A percentile compares a stretch with the other conserved stretches of the same genome.
Conservation (phyloP, 2,329 filamentous ascomycete species). For the Scleromitrula shiraiana region DNA sequence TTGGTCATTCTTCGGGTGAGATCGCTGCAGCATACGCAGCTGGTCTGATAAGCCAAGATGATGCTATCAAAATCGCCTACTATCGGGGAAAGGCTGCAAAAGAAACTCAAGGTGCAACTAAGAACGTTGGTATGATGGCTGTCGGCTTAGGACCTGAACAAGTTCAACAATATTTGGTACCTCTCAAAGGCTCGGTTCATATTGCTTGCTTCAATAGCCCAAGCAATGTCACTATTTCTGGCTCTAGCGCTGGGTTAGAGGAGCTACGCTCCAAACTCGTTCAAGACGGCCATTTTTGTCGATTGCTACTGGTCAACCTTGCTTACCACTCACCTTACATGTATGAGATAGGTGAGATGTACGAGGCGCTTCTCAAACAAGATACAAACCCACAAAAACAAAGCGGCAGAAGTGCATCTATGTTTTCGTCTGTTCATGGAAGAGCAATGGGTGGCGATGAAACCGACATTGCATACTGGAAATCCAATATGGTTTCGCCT, state of each 20-base stretch:
- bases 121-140: slow-evolving; percentile 11
- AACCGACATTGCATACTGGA: slow-evolving; percentile 14
- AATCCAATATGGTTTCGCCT: slow-evolving; percentile 14
- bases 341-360: slow-evolving; percentile 2
- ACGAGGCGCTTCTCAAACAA: slow-evolving; percentile 1
- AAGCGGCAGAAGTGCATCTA: background rate
- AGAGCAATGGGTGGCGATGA: background rate
- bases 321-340: slow-evolving; percentile 26
- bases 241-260: slow-evolving; percentile 9
- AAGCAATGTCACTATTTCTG: slow-evolving; percentile 22
- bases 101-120: background rate
- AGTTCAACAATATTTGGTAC: slow-evolving; percentile 2
- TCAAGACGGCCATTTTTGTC: slow-evolving; percentile 12
- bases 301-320: slow-evolving; percentile 19
- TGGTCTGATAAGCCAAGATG: slow-evolving; percentile 24
- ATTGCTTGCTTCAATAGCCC: slow-evolving; percentile 28
- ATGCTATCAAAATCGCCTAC: slow-evolving; percentile 13
- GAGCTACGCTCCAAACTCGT: slow-evolving; percentile 11
- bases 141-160: slow-evolving; percentile 14
- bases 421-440: slow-evolving; percentile 3
- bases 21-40: slow-evolving; percentile 39
- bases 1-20: slow-evolving; percentile 41
- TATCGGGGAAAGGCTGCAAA: slow-evolving; percentile 9
- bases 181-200: background rate
- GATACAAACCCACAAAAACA: slow-evolving; percentile 6